A percentile compares a stretch with the other conserved stretches of the same genome.
Conservation (phyloP, 495 filamentous ascomycete genomes). For the Daldinia caldariorum region DNA sequence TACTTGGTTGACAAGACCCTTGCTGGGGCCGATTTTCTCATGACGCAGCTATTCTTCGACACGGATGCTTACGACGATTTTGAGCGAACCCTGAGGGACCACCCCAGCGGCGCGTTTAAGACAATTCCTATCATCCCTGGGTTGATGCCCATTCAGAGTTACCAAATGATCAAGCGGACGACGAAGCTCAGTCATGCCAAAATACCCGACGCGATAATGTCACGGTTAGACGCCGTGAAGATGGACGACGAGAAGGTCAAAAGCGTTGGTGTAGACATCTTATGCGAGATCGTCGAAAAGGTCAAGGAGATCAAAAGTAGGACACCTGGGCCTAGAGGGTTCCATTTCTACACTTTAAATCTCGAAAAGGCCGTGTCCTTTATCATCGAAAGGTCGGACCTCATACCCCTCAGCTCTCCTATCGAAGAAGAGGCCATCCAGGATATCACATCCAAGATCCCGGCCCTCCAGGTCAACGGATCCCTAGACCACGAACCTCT, state of each 20-base stretch:
- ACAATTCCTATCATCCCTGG: slow-evolving; percentile 92
- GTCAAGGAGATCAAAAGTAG: slow-evolving; percentile 70
- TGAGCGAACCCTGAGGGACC: slow-evolving; percentile 78
- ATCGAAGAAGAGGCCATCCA: slow-evolving; percentile 59
- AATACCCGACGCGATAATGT: slow-evolving; percentile 74
- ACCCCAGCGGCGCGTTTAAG: slow-evolving; percentile 87
- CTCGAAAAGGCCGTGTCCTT: slow-evolving; percentile 96
- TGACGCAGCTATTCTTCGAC: slow-evolving; percentile 99
- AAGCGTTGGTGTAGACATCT: slow-evolving; percentile 72
- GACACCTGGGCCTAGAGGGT: slow-evolving; percentile 71
- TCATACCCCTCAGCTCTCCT: slow-evolving; percentile 72
- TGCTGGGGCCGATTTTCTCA: slow-evolving; percentile 96
- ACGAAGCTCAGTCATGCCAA: slow-evolving; percentile 94
- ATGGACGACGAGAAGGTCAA: slow-evolving; percentile 94
- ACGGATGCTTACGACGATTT: slow-evolving; percentile 80
- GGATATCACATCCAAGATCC: slow-evolving; percentile 55
- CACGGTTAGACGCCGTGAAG: slow-evolving; percentile 79
- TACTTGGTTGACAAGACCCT: slow-evolving; percentile 90
- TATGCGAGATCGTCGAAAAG: slow-evolving; percentile 74
- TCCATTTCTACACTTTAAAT: slow-evolving; percentile 98
- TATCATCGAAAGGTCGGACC: slow-evolving; percentile 83
- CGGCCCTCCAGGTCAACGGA: slow-evolving; percentile 52
- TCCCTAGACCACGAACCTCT: slow-evolving; percentile 41
- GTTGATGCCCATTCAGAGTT: slow-evolving; percentile 96
- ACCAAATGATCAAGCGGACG: slow-evolving; percentile 91